These are phyloP conservation scores for Lentinus brumalis DNA, from an alignment of 768 basidiomycete genomes.

Conservation along the genomic window DNA sequence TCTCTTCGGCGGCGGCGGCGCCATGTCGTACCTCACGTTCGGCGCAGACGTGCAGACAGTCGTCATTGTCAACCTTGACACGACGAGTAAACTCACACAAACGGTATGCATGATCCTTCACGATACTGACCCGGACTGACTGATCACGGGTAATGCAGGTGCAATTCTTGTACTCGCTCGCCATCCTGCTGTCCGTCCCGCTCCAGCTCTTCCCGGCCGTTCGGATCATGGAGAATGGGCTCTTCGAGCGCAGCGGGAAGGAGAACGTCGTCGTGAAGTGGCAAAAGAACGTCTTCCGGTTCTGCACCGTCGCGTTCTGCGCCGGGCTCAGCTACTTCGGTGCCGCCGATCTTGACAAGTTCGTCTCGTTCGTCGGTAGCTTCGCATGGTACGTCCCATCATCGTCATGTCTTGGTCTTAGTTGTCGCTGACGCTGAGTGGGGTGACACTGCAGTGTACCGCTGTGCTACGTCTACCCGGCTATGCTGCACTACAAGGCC, in stretches of 20 bases:
- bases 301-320: constrained; percentile 73
- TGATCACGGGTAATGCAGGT: constrained; percentile 42
- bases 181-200: constrained; percentile 89
- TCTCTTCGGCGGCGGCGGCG: constrained; percentile 87
- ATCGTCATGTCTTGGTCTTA: too few relatives aligned
- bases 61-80: constrained; percentile 90
- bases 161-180: constrained; percentile 88
- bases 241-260: constrained; percentile 90
- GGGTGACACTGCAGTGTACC: constrained; percentile 62
- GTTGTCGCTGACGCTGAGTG: not conserved
- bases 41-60: constrained; percentile 89
- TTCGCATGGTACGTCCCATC: constrained; percentile 78
- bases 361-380: constrained; percentile 89
- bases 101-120: constrained; percentile 49
- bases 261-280: constrained; percentile 82
- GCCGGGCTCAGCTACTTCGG: constrained; percentile 83
- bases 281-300: constrained; percentile 92
- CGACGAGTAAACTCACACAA: constrained; percentile 84
- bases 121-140: constrained; percentile 20
- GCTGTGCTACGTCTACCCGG: constrained; percentile 91
- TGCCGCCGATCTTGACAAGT: constrained; percentile 91
- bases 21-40: constrained; percentile 85
- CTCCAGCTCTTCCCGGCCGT: constrained; percentile 98
- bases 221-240: constrained; percentile 93
- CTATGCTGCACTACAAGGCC: constrained; percentile 90